Evolutionary conservation across 208 protist genomes (phyloP).

Genomic region (Trypanosoma rangeli): DNA sequence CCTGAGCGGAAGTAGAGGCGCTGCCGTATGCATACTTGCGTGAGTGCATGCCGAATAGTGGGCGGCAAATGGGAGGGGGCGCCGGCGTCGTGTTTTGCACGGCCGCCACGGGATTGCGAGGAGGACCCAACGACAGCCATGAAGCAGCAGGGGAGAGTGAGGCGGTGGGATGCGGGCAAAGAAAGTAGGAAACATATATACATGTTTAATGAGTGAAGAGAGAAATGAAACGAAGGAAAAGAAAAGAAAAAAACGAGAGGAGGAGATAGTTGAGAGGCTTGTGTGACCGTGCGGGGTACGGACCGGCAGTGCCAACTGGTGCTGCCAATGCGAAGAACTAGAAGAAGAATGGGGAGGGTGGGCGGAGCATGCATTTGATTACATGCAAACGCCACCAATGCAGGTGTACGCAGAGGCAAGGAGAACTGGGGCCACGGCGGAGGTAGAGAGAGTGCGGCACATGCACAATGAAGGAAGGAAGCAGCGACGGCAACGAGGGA

Average conservation of each 20-base stretch:
- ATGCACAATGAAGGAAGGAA: too few species aligned
- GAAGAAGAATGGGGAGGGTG: neutral
- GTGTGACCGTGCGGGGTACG: neutral
- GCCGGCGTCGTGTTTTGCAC: neutral
- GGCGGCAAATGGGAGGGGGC: constrained; percentile 7
- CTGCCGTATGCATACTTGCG: neutral
- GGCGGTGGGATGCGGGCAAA: neutral
- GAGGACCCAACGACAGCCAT: neutral
- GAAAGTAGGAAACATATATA: neutral
- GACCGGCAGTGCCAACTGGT: neutral
- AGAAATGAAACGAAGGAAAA: neutral
- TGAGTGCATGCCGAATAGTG: neutral
- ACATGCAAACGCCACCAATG: neutral
- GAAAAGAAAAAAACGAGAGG: neutral
- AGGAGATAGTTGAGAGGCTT: neutral
- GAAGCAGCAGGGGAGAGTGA: too few species aligned
- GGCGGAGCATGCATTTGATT: neutral
- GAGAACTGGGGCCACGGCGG: too few species aligned
- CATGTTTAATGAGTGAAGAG: neutral
- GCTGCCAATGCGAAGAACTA: neutral
- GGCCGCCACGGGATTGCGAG: neutral
- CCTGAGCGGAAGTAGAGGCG: constrained; percentile 40
- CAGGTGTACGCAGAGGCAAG: neutral
- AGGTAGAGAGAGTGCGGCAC: too few species aligned
- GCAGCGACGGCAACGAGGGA: too few species aligned